phyloP scores from a whole-genome alignment of 2,329 filamentous ascomycete species.

The Coniochaeta sp. region DNA sequence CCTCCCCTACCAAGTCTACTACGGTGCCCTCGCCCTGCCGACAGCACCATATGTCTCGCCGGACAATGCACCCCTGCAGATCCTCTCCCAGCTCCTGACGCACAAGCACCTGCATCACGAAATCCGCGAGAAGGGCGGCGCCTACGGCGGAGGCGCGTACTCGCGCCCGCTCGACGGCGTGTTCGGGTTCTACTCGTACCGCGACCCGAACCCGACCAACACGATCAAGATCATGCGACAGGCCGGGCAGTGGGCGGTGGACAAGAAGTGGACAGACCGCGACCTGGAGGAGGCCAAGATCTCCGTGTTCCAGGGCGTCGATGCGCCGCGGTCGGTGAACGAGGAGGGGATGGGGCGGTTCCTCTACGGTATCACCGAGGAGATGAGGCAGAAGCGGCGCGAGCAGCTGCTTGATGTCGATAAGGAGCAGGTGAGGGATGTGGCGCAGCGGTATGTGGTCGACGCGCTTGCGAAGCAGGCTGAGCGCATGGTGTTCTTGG shows the following conservation, averaged over 20 bases:
- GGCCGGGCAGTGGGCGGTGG: constrained; percentile 74
- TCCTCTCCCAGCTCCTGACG: constrained; percentile 85
- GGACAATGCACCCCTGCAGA: constrained; percentile 72
- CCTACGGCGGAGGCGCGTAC: constrained; percentile 89
- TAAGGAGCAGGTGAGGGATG: constrained; percentile 69
- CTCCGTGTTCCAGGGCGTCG: constrained; percentile 83
- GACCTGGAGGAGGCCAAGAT: constrained; percentile 96
- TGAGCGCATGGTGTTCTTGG: constrained; percentile 66
- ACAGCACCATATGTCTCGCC: constrained; percentile 76
- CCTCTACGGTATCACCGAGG: constrained; percentile 73
- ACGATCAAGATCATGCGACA: constrained; percentile 77
- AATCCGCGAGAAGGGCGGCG: constrained; percentile 94
- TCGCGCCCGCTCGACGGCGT: constrained; percentile 71
- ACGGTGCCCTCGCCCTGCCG: constrained; percentile 73
- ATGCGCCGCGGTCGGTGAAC: constrained; percentile 82
- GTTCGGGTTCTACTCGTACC: constrained; percentile 94
- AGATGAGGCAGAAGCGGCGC: constrained; percentile 80
- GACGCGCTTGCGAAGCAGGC: constrained; percentile 51
- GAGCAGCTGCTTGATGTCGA: constrained; percentile 83
- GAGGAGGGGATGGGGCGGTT: constrained; percentile 83
- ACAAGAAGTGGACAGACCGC: constrained; percentile 71
- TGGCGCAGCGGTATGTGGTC: constrained; percentile 75
- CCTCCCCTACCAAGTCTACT: constrained; percentile 95
- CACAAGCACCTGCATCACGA: constrained; percentile 97
- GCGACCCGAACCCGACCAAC: constrained; percentile 89